These are phyloP conservation scores for Boletus subparvulus DNA, from an alignment of 768 basidiomycete species.

Conservation along the genomic window DNA sequence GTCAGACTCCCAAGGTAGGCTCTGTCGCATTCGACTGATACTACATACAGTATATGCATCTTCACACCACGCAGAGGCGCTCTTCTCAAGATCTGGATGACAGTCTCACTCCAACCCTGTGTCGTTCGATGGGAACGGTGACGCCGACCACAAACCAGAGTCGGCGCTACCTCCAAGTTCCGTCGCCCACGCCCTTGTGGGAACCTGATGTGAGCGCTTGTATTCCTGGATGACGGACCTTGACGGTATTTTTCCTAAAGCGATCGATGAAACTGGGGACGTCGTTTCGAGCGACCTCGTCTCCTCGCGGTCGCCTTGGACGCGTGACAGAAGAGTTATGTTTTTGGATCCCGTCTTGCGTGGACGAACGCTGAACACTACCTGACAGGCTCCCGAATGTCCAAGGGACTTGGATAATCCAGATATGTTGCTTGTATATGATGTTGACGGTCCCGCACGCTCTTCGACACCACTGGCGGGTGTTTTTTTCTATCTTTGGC, in stretches of 20 bases:
- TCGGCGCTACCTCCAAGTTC: constrained; percentile 16
- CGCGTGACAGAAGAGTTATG: constrained; percentile 23
- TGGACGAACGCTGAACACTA: constrained; percentile 1
- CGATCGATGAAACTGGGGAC: not conserved
- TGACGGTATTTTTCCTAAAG: not conserved
- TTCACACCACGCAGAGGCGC: not conserved
- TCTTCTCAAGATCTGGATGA: not conserved
- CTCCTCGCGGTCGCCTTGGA: constrained; percentile 14
- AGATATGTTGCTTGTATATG: not conserved
- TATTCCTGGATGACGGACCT: not conserved
- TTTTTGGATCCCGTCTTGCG: not conserved
- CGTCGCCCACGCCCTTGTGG: constrained; percentile 12
- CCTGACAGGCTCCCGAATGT: constrained; percentile 8
- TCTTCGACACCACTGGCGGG: not conserved
- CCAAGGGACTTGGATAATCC: not conserved
- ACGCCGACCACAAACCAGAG: not conserved
- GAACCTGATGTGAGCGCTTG: constrained; percentile 9
- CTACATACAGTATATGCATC: not conserved
- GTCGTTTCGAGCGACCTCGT: constrained; percentile 11
- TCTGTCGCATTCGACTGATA: too few species aligned
- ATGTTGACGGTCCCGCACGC: not conserved
- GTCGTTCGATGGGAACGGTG: not conserved
- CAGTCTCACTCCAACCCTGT: not conserved
- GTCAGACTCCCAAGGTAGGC: not conserved
- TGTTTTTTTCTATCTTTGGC: not conserved